Evolutionary conservation across 495 filamentous ascomycete genomes (phyloP).

Genomic region (Penicillium chermesinum): DNA sequence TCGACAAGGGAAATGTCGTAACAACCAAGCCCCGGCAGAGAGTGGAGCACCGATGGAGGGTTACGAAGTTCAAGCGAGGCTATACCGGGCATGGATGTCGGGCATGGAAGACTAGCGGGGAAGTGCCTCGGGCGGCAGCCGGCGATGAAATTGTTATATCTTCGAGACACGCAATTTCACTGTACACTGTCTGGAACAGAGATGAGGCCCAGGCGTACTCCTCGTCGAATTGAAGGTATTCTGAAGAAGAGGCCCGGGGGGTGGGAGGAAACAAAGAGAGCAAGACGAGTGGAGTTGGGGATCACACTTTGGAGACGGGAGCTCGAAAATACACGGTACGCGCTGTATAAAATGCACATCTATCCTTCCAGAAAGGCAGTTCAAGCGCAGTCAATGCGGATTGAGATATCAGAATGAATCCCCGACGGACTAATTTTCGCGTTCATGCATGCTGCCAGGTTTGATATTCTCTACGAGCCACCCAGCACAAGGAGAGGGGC

Average conservation of each 20-base stretch:
- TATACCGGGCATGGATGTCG: slow-evolving; percentile 15
- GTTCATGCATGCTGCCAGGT: too few relatives aligned
- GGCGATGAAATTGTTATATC: neutral
- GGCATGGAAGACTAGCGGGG: slow-evolving; percentile 9
- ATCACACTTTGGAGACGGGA: slow-evolving; percentile 1
- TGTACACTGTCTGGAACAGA: neutral
- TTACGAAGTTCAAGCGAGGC: slow-evolving; percentile 17
- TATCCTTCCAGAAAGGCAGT: slow-evolving; percentile 9
- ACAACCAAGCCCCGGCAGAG: slow-evolving; percentile 10
- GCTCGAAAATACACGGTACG: slow-evolving; percentile 15
- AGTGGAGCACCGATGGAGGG: slow-evolving; percentile 19
- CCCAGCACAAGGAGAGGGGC: neutral
- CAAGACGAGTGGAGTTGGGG: neutral
- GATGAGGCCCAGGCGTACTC: neutral
- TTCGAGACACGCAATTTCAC: neutral
- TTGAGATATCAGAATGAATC: too few relatives aligned
- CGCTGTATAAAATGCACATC: slow-evolving; percentile 5
- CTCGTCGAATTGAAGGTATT: neutral
- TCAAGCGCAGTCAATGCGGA: slow-evolving; percentile 6
- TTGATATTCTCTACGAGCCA: neutral
- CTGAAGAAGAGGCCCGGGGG: neutral
- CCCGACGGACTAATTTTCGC: neutral
- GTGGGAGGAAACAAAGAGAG: neutral
- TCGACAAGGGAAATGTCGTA: slow-evolving; percentile 18
- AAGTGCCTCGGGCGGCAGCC: slow-evolving; percentile 6